Evolutionary conservation across 768 basidiomycete genomes (phyloP), one percentile per base, ranked within the genome.

Genomic region (Obba rivulosa): DNA sequence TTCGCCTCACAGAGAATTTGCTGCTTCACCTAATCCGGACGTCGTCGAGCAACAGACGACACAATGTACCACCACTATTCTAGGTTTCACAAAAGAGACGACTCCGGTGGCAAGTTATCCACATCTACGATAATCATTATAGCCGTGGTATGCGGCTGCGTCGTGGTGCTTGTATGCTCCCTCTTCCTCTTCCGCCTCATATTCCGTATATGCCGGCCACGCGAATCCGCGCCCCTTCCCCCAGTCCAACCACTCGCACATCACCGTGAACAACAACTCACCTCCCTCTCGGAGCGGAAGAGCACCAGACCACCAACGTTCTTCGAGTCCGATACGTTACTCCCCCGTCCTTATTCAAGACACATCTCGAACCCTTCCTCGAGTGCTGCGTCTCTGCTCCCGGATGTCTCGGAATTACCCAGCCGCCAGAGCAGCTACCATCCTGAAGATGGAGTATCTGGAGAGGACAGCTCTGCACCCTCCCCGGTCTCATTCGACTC

Each of bases 161-260:
- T 80, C 50, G 76, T 66, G 28, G 65, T 66, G 34, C 47, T 75
- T 46, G 46, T 74, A 53, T 39, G 69, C 53, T 43, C 70, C 43
- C 40, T 75, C 50, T 51, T 72, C 48, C 54, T 76, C 40, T 62
- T 62, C 58, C 67, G 69, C 14, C 47, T 73, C 52, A 48, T 76
- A 45, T 66, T 66, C 34, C 67, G 68, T 39, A 55, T 43, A 14
- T 67, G 57, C 22, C 58, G 63, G 21, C 63, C 61, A 18, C 50
- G 59, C 16, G 57, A 61, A 22, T 59, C 71, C 1, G 66, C 61
- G 0, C 84, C 85, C 3, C 69, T 85, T 0, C 85, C 84, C 0
- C 84, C 81, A 13, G 70, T 79, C 10, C 84, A 85, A 53, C 77
- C 80, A 14, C 76, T 85, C 20, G 81, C 83, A 4, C 79, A 79